Conservation (phyloP, 257 asterid species). For the Solanum phureja region DNA sequence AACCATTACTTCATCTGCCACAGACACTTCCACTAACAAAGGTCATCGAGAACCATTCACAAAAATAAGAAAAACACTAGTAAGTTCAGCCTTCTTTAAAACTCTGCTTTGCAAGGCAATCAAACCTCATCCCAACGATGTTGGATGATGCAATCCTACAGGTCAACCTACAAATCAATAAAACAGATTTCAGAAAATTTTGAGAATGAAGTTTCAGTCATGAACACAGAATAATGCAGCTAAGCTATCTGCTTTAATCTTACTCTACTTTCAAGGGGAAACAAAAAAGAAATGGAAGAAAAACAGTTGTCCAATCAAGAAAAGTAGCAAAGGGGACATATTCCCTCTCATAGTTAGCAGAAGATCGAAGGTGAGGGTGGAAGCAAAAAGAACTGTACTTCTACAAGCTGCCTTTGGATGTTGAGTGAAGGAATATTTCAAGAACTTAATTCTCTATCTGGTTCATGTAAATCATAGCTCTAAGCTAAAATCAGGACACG, state of each 20-base stretch:
- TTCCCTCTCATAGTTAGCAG: neutral
- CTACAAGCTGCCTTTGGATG: neutral
- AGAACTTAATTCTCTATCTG: neutral
- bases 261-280: neutral
- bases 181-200: neutral
- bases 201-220: neutral
- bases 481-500: neutral
- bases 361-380: neutral
- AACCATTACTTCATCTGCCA: neutral
- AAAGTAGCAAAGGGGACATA: neutral
- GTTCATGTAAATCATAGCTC: neutral
- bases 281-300: neutral
- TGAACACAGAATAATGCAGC: neutral
- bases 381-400: neutral
- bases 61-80: neutral
- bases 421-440: neutral
- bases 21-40: neutral
- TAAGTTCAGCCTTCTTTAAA: constrained; percentile 4
- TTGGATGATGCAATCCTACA: neutral
- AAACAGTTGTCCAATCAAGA: neutral
- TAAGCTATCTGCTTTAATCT: neutral
- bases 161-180: neutral
- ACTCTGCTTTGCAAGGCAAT: neutral
- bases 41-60: neutral
- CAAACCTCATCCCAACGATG: neutral